These are phyloP conservation scores for Corylus avellana DNA, from an alignment of 306 rosid species.

Conservation along the genomic window DNA sequence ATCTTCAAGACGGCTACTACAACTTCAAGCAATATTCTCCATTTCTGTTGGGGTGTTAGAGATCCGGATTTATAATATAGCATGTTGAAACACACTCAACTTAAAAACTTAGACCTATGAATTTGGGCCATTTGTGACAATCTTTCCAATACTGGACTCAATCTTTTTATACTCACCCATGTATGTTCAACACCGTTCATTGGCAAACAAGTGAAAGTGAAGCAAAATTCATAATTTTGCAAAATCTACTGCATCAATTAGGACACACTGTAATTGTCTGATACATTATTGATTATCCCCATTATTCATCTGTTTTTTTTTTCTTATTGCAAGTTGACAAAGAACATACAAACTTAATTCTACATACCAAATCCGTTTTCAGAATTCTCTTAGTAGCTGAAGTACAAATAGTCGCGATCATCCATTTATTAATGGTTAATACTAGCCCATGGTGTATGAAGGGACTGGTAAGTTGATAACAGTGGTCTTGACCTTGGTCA, in stretches of 20 bases:
- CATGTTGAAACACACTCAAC: no score
- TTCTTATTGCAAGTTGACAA: not conserved
- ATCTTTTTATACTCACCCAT: no score
- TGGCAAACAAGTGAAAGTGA: not conserved
- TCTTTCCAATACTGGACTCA: no score
- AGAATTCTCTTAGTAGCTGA: not conserved
- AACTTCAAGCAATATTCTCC: no score
- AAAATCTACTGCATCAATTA: no score
- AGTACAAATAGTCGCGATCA: not conserved
- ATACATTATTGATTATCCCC: not conserved
- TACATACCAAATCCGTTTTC: not conserved
- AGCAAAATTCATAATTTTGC: not conserved
- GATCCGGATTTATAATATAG: no score
- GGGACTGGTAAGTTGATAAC: conserved; percentile 88
- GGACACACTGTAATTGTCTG: not conserved
- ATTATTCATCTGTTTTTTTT: not conserved
- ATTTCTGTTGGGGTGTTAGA: no score
- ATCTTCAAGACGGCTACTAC: no score
- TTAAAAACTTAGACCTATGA: no score
- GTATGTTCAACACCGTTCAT: not conserved
- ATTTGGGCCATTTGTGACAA: no score
- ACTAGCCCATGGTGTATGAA: conserved; percentile 92
- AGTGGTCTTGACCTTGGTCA: conserved; percentile 90
- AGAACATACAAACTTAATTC: not conserved
- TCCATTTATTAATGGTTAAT: not conserved